phyloP scores from a whole-genome alignment of 768 basidiomycete genomes.

The button mushroom (Agaricus bisporus) region DNA sequence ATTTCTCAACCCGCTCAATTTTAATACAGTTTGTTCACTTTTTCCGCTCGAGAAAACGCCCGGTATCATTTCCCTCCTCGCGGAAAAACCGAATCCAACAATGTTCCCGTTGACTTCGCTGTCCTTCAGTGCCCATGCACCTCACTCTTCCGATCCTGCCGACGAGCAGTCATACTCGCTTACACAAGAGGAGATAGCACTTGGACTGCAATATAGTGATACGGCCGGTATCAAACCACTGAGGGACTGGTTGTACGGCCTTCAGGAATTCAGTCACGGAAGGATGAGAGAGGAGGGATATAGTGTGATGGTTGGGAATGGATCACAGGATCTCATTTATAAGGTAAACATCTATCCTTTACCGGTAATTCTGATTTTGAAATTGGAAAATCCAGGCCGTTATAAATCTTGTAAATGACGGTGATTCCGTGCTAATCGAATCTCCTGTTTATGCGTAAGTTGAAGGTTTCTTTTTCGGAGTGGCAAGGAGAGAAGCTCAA shows the following conservation, averaged over 20 bases:
- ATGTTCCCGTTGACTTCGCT: slow-evolving; percentile 89
- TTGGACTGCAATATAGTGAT: slow-evolving; percentile 71
- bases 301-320: slow-evolving; percentile 71
- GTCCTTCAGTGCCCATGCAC: slow-evolving; percentile 54
- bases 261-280: slow-evolving; percentile 70
- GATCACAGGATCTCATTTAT: slow-evolving; percentile 85
- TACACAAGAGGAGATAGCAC: slow-evolving; percentile 50
- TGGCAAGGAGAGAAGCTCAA: not conserved
- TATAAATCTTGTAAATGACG: slow-evolving; percentile 63
- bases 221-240: slow-evolving; percentile 66
- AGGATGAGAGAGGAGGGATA: slow-evolving; percentile 61
- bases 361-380: not conserved
- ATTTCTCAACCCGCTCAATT: not conserved
- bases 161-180: slow-evolving; percentile 48
- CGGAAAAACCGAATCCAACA: slow-evolving; percentile 87
- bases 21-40: slow-evolving; percentile 53
- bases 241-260: slow-evolving; percentile 57
- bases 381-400: slow-evolving; percentile 49
- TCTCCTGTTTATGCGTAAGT: slow-evolving; percentile 72
- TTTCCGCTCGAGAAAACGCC: slow-evolving; percentile 74
- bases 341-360: slow-evolving; percentile 46
- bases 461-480: not conserved
- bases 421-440: slow-evolving; percentile 79
- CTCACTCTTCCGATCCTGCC: slow-evolving; percentile 26
- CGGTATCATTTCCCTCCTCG: slow-evolving; percentile 74